phyloP scores from a whole-genome alignment of 257 asterid genomes.

The Nicotiana tabacum region DNA sequence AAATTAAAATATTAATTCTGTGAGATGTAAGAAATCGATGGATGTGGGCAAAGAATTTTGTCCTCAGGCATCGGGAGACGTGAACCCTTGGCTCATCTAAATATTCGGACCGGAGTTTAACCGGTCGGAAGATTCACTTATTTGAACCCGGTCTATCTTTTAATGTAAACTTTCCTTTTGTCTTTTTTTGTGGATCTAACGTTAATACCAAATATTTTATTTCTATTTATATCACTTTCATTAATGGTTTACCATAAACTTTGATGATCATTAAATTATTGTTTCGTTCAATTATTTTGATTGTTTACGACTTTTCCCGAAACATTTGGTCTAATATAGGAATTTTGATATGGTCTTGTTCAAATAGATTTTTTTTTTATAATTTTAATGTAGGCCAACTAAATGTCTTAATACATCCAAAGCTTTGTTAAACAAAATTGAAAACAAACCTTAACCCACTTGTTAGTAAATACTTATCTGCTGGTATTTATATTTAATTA shows the following conservation, averaged over 20 bases:
- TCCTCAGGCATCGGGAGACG: slow-evolving; percentile 21
- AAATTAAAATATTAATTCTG: not conserved
- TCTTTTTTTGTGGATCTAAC: not conserved
- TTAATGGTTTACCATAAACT: not conserved
- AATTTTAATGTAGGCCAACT: no score
- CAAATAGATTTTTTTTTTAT: no score
- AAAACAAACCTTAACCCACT: not conserved
- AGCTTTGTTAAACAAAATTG: not conserved
- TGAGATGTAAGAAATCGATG: not conserved
- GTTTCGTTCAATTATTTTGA: no score
- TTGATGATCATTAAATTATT: no score
- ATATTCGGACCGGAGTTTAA: slow-evolving; percentile 23
- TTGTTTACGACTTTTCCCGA: no score
- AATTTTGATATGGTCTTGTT: no score
- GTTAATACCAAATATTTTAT: not conserved
- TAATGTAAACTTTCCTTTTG: not conserved
- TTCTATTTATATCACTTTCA: not conserved
- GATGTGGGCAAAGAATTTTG: slow-evolving; percentile 23
- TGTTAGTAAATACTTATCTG: no score
- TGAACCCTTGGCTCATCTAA: slow-evolving; percentile 24
- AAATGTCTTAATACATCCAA: not conserved
- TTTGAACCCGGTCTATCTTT: not conserved
- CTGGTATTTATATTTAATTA: no score
- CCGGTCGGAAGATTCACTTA: not conserved
- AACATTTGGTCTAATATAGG: no score